A percentile compares a stretch with the other conserved stretches of the same genome.
Conservation (phyloP, 169 alveolate species). For the Plasmodium gaboni region DNA sequence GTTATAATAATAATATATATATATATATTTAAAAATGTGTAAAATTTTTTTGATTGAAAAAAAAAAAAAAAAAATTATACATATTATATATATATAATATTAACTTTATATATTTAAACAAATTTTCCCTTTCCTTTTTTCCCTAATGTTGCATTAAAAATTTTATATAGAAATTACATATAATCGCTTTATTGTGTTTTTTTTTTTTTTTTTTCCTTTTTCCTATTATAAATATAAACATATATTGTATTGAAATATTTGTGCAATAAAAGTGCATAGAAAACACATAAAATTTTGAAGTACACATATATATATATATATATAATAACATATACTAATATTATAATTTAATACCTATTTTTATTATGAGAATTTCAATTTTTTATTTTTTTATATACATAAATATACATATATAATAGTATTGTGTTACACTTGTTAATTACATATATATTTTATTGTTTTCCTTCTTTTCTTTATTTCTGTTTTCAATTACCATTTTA, state of each 20-base stretch:
- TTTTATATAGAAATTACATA: constrained; percentile 23
- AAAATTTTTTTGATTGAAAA: neutral
- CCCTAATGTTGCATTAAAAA: constrained; percentile 21
- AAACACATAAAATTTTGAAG: constrained; percentile 39
- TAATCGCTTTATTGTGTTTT: constrained; percentile 15
- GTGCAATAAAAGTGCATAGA: constrained; percentile 45
- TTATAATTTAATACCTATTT: constrained; percentile 5
- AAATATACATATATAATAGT: neutral
- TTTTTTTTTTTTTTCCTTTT: constrained; percentile 20
- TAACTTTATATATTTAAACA: constrained; percentile 2
- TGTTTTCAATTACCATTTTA: constrained; percentile 41
- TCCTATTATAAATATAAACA: neutral
- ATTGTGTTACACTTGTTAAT: constrained; percentile 28
- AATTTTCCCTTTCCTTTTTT: constrained; percentile 28
- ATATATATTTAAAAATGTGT: too few species aligned
- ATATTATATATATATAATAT: neutral
- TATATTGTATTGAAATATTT: constrained; percentile 24
- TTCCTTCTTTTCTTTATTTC: constrained; percentile 13
- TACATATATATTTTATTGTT: constrained; percentile 4
- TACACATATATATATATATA: constrained; percentile 5
- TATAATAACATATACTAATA: neutral
- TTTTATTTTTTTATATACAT: constrained; percentile 12
- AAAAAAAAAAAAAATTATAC: neutral
- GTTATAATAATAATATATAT: too few species aligned
- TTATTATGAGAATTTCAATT: constrained; percentile 24